phyloP scores from a whole-genome alignment of 2,329 filamentous ascomycete species.

The Teratosphaeria destructans region DNA sequence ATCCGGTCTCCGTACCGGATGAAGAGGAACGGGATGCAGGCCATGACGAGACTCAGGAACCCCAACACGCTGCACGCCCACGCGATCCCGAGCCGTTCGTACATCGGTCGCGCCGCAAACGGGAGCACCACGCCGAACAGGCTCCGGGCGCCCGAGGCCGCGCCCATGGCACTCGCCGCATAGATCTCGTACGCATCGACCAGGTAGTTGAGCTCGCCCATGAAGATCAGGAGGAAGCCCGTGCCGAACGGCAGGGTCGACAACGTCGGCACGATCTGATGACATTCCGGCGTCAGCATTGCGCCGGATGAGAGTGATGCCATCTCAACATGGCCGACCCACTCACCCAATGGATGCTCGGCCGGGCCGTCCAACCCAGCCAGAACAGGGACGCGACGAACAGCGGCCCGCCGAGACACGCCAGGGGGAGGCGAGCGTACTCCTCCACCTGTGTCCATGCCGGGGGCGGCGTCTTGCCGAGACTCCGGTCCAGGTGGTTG shows the following conservation, averaged over 20 bases:
- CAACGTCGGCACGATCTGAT: conserved; percentile 35
- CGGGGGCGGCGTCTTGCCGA: conserved; percentile 29
- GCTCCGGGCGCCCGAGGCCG: conserved; percentile 71
- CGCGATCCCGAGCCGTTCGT: conserved; percentile 55
- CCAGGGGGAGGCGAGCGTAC: conserved; percentile 59
- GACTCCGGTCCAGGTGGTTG: conserved; percentile 44
- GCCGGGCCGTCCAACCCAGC: conserved; percentile 32
- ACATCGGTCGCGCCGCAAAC: conserved; percentile 47
- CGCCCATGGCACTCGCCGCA: conserved; percentile 68
- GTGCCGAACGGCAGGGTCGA: conserved; percentile 35
- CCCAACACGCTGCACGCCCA: conserved; percentile 50
- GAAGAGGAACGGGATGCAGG: conserved; percentile 49
- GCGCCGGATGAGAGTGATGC: conserved; percentile 14
- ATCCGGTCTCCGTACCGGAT: conserved; percentile 45
- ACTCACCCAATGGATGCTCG: conserved; percentile 28
- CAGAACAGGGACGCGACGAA: conserved; percentile 33
- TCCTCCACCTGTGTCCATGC: conserved; percentile 55
- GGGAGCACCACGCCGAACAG: conserved; percentile 57
- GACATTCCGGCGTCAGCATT: conserved; percentile 17
- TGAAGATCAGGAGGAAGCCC: conserved; percentile 40
- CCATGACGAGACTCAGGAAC: conserved; percentile 39
- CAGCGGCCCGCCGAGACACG: conserved; percentile 58
- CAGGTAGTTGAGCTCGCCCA: conserved; percentile 50
- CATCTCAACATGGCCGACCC: background rate
- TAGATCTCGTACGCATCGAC: conserved; percentile 60